Conservation (phyloP, 2,329 filamentous ascomycete species). For the Colletotrichum sansevieriae region DNA sequence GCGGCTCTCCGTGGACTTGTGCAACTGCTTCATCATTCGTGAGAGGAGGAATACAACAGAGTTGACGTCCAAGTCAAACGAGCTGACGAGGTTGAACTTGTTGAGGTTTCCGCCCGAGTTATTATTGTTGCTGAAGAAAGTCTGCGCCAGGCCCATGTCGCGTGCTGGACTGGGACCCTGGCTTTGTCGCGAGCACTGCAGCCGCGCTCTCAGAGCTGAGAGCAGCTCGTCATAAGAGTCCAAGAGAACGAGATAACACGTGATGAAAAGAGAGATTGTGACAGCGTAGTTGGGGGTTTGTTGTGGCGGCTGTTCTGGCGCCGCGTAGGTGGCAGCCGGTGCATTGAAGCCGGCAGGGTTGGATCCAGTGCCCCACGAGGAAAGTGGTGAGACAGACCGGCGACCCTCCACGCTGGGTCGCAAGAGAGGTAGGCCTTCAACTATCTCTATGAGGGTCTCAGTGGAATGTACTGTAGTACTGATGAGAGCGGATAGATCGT, state of each 20-base stretch:
- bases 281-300: constrained; percentile 23
- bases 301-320: constrained; percentile 2
- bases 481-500: constrained; percentile 22
- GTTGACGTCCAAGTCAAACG: constrained; percentile 33
- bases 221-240: constrained; percentile 34
- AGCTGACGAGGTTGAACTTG: constrained; percentile 26
- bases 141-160: constrained; percentile 25
- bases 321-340: neutral
- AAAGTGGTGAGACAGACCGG: constrained; percentile 22
- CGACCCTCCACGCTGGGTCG: constrained; percentile 22
- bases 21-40: constrained; percentile 33
- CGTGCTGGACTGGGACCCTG: constrained; percentile 27
- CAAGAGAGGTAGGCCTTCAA: constrained; percentile 21
- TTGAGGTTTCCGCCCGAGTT: constrained; percentile 1
- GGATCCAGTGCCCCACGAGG: constrained; percentile 17
- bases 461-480: constrained; percentile 31
- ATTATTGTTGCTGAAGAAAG: constrained; percentile 24
- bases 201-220: constrained; percentile 5
- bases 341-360: constrained; percentile 14
- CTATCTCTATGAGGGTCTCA: constrained; percentile 34
- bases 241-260: constrained; percentile 32
- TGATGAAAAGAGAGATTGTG: constrained; percentile 30
- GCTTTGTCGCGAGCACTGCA: constrained; percentile 34
- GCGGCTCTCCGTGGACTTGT: constrained; percentile 32
- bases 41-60: constrained; percentile 35